Percentiles rank a stretch among this genome's conserved stretches.
phyloP scores from a whole-genome alignment of 768 basidiomycete genomes.

The Hortiboletus campestris region DNA sequence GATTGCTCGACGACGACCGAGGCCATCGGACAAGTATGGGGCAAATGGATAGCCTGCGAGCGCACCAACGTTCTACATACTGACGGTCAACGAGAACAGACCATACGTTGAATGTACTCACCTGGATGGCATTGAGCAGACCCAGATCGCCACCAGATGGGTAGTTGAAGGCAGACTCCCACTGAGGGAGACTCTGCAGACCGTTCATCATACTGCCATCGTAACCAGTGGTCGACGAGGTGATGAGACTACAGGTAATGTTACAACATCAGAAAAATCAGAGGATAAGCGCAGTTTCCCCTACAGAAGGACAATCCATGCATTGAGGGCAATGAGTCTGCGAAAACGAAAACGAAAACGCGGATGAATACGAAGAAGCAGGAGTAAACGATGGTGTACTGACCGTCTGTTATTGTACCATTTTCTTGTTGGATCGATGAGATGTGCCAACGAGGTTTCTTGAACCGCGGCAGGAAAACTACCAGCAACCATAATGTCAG shows the following conservation, averaged over 20 bases:
- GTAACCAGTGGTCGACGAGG: slow-evolving; percentile 72
- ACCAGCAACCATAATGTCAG: slow-evolving; percentile 51
- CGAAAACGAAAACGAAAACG: not conserved
- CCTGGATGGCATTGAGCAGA: slow-evolving; percentile 73
- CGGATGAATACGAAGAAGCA: not conserved
- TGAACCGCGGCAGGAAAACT: slow-evolving; percentile 28
- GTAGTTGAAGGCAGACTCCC: slow-evolving; percentile 56
- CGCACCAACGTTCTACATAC: slow-evolving; percentile 62
- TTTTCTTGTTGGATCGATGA: slow-evolving; percentile 62
- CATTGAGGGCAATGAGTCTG: slow-evolving; percentile 62
- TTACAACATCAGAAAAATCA: not conserved
- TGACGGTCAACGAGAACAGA: not conserved
- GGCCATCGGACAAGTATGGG: slow-evolving; percentile 67
- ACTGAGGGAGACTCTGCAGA: slow-evolving; percentile 67
- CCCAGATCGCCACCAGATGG: slow-evolving; percentile 60
- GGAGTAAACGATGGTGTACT: slow-evolving; percentile 1
- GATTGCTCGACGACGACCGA: slow-evolving; percentile 65
- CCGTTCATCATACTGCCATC: slow-evolving; percentile 82
- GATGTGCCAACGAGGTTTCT: slow-evolving; percentile 45
- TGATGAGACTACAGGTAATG: slow-evolving; percentile 51
- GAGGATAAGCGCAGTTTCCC: slow-evolving; percentile 5
- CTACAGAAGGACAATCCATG: slow-evolving; percentile 67
- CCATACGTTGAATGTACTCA: slow-evolving; percentile 14
- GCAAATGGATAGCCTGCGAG: slow-evolving; percentile 69
- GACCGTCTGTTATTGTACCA: slow-evolving; percentile 79